Conservation (phyloP, 78 protist species). For the Dictyostelium firmibasis region DNA sequence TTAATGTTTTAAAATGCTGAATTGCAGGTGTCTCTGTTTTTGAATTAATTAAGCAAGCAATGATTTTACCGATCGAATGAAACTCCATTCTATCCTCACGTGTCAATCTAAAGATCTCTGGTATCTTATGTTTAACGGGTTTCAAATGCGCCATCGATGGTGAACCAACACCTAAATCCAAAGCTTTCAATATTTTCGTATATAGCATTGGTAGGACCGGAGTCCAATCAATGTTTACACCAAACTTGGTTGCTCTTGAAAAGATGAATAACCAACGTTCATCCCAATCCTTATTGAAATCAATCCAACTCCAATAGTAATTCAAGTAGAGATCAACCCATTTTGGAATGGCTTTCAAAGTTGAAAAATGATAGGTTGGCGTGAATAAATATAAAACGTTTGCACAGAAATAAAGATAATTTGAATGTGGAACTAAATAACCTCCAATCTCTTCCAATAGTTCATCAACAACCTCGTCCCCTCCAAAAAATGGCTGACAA, state of each 20-base stretch:
- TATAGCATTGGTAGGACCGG: background rate
- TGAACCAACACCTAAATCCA: conserved; percentile 40
- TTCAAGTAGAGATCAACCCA: background rate
- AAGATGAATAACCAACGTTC: conserved; percentile 18
- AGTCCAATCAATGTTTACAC: background rate
- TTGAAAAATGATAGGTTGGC: conserved; percentile 44
- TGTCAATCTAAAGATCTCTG: background rate
- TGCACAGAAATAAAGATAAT: background rate
- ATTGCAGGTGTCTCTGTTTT: background rate
- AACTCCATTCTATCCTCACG: background rate
- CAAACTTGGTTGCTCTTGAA: background rate
- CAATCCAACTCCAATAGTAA: conserved; percentile 30
- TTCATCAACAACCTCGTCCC: background rate
- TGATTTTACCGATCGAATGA: background rate
- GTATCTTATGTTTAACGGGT: conserved; percentile 4
- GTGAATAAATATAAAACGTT: background rate
- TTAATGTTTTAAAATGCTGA: background rate
- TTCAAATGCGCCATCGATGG: conserved; percentile 9
- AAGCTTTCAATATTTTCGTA: background rate
- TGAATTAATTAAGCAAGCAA: background rate
- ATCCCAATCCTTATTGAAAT: conserved; percentile 30
- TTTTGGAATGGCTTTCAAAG: background rate
- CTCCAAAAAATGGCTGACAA: conserved; percentile 35
- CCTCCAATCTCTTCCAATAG: background rate
- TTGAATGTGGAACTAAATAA: conserved; percentile 27